A percentile compares a stretch with the other conserved stretches of the same genome.
Conservation (phyloP, 2,329 filamentous ascomycete genomes). For the Fusarium sp. region DNA sequence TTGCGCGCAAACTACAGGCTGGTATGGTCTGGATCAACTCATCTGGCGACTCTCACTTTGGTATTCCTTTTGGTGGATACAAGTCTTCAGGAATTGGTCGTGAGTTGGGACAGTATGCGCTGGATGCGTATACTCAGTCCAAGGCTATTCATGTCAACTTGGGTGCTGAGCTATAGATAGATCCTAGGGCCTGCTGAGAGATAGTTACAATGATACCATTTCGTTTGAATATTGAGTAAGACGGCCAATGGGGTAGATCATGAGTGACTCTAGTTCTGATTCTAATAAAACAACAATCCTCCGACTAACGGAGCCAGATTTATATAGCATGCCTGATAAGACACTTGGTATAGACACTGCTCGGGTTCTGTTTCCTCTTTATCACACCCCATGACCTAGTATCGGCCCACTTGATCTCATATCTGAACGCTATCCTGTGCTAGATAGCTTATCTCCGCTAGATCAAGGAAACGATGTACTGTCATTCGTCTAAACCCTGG, state of each 20-base stretch:
- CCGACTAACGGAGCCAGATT: not conserved
- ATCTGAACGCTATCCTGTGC: conserved; percentile 4
- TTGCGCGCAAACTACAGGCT: conserved; percentile 64
- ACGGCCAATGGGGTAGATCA: not conserved
- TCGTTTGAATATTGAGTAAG: not conserved
- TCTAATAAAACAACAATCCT: not conserved
- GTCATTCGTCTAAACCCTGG: conserved; percentile 12
- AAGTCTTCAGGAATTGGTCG: conserved; percentile 45
- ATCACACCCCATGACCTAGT: conserved; percentile 18
- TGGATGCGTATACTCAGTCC: conserved; percentile 47
- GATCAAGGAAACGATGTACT: not conserved
- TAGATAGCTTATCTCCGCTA: conserved; percentile 6
- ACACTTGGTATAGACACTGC: not conserved
- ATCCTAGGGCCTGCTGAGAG: not conserved
- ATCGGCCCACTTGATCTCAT: conserved; percentile 15
- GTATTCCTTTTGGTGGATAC: conserved; percentile 49
- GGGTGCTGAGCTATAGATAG: conserved; percentile 28
- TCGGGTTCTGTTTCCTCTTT: conserved; percentile 32
- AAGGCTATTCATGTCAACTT: conserved; percentile 47
- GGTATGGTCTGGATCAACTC: conserved; percentile 60
- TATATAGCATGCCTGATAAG: not conserved
- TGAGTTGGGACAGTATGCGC: conserved; percentile 45
- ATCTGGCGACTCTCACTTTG: conserved; percentile 45
- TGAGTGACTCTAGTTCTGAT: not conserved
- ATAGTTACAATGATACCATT: conserved; percentile 26